Percentiles rank a stretch among this genome's conserved stretches.
These are phyloP conservation scores for Paraleonurus japonicus DNA, from an alignment of 257 asterid species.

Conservation along the genomic window DNA sequence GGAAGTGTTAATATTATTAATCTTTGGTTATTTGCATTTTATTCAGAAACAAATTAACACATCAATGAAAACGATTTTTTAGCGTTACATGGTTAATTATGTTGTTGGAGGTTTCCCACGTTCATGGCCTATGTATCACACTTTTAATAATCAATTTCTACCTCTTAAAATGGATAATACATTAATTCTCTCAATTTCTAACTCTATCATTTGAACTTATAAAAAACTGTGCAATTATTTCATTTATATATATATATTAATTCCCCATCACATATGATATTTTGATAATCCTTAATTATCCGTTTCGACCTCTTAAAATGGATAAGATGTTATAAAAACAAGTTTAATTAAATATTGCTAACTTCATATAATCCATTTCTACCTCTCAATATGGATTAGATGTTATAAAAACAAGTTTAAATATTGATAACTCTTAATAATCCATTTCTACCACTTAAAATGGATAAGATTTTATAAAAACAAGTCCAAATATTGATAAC, in stretches of 20 bases:
- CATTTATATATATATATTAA: too few relatives aligned
- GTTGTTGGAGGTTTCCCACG: conserved; percentile 32
- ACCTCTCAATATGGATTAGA: background rate
- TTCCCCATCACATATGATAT: too few relatives aligned
- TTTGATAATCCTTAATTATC: too few relatives aligned
- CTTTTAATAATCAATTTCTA: conserved; percentile 13
- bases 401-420: too few relatives aligned
- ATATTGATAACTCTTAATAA: background rate
- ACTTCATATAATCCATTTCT: conserved; percentile 8
- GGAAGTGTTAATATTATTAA: too few relatives aligned
- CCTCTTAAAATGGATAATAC: too few relatives aligned
- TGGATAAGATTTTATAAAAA: background rate
- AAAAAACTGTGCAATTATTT: too few relatives aligned
- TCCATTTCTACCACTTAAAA: background rate
- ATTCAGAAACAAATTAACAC: background rate
- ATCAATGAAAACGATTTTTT: conserved; percentile 14
- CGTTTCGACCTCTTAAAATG: background rate
- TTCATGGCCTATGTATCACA: conserved; percentile 25
- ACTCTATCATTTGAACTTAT: too few relatives aligned
- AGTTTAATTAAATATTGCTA: too few relatives aligned
- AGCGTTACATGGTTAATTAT: conserved; percentile 8
- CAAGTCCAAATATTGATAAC: background rate
- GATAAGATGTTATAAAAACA: background rate
- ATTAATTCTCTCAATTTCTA: too few relatives aligned
- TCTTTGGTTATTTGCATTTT: background rate